Evolutionary conservation across 768 basidiomycete genomes (phyloP).

Genomic region (Exsudoporus frostii): DNA sequence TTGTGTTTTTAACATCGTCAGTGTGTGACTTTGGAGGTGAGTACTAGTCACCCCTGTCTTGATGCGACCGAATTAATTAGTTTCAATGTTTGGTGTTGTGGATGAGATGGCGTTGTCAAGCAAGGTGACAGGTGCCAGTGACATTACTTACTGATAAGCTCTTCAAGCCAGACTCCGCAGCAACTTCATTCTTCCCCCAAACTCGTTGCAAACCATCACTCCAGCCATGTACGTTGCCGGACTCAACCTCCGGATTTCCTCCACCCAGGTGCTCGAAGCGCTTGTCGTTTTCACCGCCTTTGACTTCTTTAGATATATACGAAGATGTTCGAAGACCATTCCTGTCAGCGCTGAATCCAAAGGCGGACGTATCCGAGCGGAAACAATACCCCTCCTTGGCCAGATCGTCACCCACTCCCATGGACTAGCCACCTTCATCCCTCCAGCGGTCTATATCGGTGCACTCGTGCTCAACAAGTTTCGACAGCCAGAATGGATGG

Average conservation of each 20-base stretch:
- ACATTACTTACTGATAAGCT: no score
- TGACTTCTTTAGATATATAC: neutral
- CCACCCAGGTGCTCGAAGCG: conserved; percentile 5
- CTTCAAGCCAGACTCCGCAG: neutral
- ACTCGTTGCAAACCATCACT: neutral
- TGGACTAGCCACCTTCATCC: conserved; percentile 2
- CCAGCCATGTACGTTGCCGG: conserved; percentile 4
- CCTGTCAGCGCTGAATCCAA: neutral
- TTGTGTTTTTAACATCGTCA: neutral
- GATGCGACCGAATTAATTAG: no score
- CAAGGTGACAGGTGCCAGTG: no score
- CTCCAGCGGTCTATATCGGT: conserved; percentile 21
- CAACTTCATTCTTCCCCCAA: neutral
- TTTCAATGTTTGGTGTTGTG: no score
- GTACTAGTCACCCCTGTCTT: neutral
- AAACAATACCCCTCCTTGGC: conserved; percentile 9
- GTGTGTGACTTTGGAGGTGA: neutral
- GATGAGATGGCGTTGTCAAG: no score
- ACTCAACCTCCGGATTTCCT: conserved; percentile 1
- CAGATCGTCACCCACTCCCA: conserved; percentile 22
- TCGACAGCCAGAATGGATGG: conserved; percentile 28
- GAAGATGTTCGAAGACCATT: neutral
- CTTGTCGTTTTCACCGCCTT: conserved; percentile 1
- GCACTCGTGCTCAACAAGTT: conserved; percentile 20
- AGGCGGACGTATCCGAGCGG: conserved; percentile 13